Conservation (phyloP, 2,329 filamentous ascomycete genomes). For the Verticillium zaregamsianum region DNA sequence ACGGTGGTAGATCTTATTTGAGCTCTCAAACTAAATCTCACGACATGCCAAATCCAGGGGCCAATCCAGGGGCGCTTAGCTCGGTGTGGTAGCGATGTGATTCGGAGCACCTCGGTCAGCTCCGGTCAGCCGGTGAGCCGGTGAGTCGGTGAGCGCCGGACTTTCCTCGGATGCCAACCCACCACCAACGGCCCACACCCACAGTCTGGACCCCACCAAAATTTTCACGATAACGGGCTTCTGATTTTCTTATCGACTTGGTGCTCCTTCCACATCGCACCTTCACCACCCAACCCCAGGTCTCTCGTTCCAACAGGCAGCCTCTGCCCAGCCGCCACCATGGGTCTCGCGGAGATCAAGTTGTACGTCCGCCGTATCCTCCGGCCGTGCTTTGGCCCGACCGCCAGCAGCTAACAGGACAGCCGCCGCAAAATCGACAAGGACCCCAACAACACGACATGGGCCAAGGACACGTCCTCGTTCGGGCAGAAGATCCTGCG, state of each 20-base stretch:
- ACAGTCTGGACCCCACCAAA: background rate
- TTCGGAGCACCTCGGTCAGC: too few relatives aligned
- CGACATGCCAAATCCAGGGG: too few relatives aligned
- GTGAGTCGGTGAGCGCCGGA: background rate
- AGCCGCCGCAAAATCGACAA: constrained; percentile 67
- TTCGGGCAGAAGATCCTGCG: constrained; percentile 90
- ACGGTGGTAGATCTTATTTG: too few relatives aligned
- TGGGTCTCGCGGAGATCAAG: constrained; percentile 3
- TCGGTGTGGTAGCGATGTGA: too few relatives aligned
- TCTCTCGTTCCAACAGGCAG: background rate
- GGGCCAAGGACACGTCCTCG: constrained; percentile 74
- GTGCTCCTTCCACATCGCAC: background rate
- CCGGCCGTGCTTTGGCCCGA: background rate
- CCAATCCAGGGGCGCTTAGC: too few relatives aligned
- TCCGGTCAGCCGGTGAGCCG: background rate
- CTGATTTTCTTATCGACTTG: background rate
- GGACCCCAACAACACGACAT: constrained; percentile 95
- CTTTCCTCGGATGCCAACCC: background rate
- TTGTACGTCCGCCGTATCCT: background rate
- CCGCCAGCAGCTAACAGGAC: background rate
- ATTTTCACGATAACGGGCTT: background rate
- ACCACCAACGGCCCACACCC: background rate
- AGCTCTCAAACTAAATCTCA: too few relatives aligned
- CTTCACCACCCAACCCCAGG: background rate
- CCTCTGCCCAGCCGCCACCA: background rate